A percentile compares a stretch with the other conserved stretches of the same genome.
These are phyloP conservation scores for Blastocystis sp. DNA, from an alignment of 352 stramenopile genomes.

Conservation along the genomic window DNA sequence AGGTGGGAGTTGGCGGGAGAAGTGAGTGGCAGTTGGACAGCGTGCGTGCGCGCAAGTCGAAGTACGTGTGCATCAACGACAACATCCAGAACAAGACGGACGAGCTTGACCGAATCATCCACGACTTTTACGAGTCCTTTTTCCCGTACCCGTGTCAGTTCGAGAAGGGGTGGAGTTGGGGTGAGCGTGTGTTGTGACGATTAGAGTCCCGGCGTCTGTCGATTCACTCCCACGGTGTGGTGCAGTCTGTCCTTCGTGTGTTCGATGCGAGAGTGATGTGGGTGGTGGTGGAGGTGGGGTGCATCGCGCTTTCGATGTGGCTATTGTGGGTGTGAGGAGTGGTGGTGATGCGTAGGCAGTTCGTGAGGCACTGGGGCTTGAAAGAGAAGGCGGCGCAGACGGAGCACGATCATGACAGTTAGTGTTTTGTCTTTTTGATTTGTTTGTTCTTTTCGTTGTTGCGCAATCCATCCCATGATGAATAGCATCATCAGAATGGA, in stretches of 20 bases:
- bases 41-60: constrained; percentile 83
- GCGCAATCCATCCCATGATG: no score
- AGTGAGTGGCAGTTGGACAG: constrained; percentile 84
- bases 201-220: background rate
- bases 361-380: background rate
- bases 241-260: background rate
- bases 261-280: background rate
- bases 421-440: background rate
- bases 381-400: background rate
- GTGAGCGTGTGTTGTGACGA: background rate
- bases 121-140: constrained; percentile 86
- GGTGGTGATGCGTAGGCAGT: background rate
- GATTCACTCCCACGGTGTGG: background rate
- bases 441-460: no score
- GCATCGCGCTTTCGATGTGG: background rate
- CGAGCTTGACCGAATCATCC: constrained; percentile 80
- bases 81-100: constrained; percentile 85
- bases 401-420: background rate
- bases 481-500: no score
- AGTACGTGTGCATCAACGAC: constrained; percentile 94
- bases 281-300: background rate
- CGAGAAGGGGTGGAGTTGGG: constrained; percentile 76
- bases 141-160: constrained; percentile 86
- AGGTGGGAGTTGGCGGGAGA: background rate
- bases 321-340: background rate